Percentiles rank a stretch among this genome's conserved stretches.
Evolutionary conservation across 225 moss, liverwort and hornwort genomes (phyloP).

Genomic region (Anthoceros angustus): DNA sequence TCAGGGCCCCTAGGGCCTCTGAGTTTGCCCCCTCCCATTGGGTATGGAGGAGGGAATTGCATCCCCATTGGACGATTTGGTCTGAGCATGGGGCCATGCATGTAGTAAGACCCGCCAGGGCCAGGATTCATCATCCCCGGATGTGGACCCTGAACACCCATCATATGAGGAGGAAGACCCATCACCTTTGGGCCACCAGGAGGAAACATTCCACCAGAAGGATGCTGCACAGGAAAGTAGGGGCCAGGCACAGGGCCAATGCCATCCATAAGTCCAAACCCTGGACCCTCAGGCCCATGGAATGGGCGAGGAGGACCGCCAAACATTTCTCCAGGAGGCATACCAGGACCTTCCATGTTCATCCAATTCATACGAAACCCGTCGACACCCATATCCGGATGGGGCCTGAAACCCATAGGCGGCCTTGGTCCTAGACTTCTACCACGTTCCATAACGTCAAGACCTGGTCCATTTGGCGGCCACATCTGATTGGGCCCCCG

Average conservation of each 20-base stretch:
- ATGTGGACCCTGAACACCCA: conserved; percentile 44
- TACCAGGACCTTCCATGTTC: conserved; percentile 19
- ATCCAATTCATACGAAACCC: conserved; percentile 68
- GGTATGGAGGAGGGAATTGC: conserved; percentile 67
- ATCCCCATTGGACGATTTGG: conserved; percentile 60
- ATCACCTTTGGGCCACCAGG: conserved; percentile 83
- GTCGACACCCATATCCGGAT: conserved; percentile 87
- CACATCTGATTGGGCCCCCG: conserved; percentile 58
- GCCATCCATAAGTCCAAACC: conserved; percentile 75
- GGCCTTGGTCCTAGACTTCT: conserved; percentile 54
- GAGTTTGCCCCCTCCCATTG: conserved; percentile 20
- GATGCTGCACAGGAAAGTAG: conserved; percentile 70
- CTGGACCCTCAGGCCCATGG: conserved; percentile 59
- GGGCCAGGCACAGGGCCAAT: conserved; percentile 54
- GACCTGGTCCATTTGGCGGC: conserved; percentile 55
- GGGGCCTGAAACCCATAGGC: conserved; percentile 54
- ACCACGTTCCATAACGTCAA: conserved; percentile 73
- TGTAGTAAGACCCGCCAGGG: neutral
- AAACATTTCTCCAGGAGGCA: conserved; percentile 83
- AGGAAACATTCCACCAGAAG: conserved; percentile 65
- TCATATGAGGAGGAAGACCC: conserved; percentile 79
- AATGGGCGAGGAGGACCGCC: conserved; percentile 44
- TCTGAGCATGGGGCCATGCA: conserved; percentile 54
- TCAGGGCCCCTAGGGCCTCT: conserved; percentile 62
- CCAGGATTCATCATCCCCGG: neutral